These are phyloP conservation scores for Anaeramoeba ignava DNA, from an alignment of 78 protist genomes.

Conservation along the genomic window DNA sequence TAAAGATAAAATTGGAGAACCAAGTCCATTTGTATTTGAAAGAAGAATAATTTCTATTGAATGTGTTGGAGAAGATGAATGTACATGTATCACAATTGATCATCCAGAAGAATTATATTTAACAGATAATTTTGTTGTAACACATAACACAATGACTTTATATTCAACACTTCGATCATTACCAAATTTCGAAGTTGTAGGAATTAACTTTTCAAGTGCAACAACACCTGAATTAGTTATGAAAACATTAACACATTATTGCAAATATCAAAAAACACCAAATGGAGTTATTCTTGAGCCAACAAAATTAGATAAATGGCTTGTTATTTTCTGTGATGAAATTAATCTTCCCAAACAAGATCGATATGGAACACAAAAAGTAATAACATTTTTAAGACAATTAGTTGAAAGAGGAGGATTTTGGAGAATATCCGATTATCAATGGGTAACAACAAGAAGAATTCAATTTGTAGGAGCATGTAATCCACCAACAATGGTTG, in stretches of 20 bases:
- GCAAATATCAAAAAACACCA: slow-evolving; percentile 54
- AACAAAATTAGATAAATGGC: slow-evolving; percentile 38
- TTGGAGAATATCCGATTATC: slow-evolving; percentile 52
- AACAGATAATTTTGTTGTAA: too few species aligned
- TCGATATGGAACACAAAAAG: slow-evolving; percentile 89
- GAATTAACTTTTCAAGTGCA: slow-evolving; percentile 75
- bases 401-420: slow-evolving; percentile 86
- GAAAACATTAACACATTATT: slow-evolving; percentile 62
- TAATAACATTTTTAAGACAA: slow-evolving; percentile 82
- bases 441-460: slow-evolving; percentile 50
- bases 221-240: slow-evolving; percentile 72
- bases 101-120: too few species aligned
- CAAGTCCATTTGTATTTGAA: too few species aligned
- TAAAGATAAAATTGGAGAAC: too few species aligned
- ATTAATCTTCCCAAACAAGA: slow-evolving; percentile 86
- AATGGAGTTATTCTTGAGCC: slow-evolving; percentile 43
- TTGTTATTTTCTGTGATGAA: slow-evolving; percentile 91
- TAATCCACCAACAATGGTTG: slow-evolving; percentile 97
- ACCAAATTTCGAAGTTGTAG: slow-evolving; percentile 56
- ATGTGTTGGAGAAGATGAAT: too few species aligned
- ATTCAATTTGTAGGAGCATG: slow-evolving; percentile 82
- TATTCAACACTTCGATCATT: slow-evolving; percentile 46
- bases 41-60: too few species aligned
- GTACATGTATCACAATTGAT: too few species aligned
- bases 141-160: slow-evolving; percentile 92